Evolutionary conservation across 2,329 filamentous ascomycete species (phyloP).

Genomic region (Lecanosticta acicola): DNA sequence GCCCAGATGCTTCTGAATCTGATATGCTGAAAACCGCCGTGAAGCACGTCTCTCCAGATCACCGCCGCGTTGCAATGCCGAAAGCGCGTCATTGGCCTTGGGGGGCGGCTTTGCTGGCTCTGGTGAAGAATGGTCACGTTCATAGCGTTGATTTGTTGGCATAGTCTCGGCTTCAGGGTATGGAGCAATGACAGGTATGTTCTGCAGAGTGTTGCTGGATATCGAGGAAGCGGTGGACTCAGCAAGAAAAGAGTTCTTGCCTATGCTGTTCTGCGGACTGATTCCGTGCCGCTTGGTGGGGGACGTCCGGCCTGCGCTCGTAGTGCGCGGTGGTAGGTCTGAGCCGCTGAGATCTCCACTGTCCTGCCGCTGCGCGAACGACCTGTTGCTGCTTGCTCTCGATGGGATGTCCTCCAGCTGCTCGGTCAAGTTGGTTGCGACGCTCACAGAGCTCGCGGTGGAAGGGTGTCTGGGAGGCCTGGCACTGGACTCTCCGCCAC

Average conservation of each 20-base stretch:
- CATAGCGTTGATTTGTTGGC: conserved; percentile 30
- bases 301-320: conserved; percentile 42
- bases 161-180: conserved; percentile 60
- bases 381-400: conserved; percentile 38
- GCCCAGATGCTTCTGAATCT: conserved; percentile 90
- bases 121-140: conserved; percentile 35
- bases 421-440: conserved; percentile 42
- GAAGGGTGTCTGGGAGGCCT: conserved; percentile 38
- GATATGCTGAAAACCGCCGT: conserved; percentile 88
- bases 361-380: conserved; percentile 37
- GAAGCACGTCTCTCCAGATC: conserved; percentile 90
- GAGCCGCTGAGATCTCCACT: conserved; percentile 38
- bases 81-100: conserved; percentile 81
- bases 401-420: conserved; percentile 38
- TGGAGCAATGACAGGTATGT: conserved; percentile 66
- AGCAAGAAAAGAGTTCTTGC: conserved; percentile 28
- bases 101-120: conserved; percentile 66
- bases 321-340: conserved; percentile 45
- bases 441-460: conserved; percentile 43
- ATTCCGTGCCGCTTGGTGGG: conserved; percentile 39
- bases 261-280: conserved; percentile 33
- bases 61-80: conserved; percentile 82
- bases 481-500: conserved; percentile 26
- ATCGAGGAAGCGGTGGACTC: conserved; percentile 55
- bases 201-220: conserved; percentile 72